Conservation (phyloP, 345 rosid species). For the Brassica napus region DNA sequence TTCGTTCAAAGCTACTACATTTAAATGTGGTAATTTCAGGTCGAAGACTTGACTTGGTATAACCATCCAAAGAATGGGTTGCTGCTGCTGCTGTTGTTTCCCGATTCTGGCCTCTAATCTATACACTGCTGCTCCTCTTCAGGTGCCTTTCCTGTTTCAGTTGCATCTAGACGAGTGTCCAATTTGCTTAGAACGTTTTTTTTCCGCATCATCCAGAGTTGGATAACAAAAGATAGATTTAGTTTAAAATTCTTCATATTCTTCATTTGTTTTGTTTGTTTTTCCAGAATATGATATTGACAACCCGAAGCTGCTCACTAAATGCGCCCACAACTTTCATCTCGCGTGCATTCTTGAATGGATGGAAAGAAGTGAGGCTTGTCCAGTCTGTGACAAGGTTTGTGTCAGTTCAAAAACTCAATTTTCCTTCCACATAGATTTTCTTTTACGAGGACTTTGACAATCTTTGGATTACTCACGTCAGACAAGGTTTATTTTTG, state of each 20-base stretch:
- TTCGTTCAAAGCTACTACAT: too few relatives aligned
- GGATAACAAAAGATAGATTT: too few relatives aligned
- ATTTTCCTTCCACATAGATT: background rate
- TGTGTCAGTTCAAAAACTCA: slow-evolving; percentile 3
- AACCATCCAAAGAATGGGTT: too few relatives aligned
- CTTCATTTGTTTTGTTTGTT: too few relatives aligned
- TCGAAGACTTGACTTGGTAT: too few relatives aligned
- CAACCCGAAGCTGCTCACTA: too few relatives aligned
- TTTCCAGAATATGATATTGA: too few relatives aligned
- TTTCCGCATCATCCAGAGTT: too few relatives aligned
- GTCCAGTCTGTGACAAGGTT: slow-evolving; percentile 95
- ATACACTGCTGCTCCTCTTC: slow-evolving; percentile 65
- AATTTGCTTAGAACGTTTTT: slow-evolving; percentile 86
- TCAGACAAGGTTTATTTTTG: background rate
- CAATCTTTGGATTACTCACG: slow-evolving; percentile 18
- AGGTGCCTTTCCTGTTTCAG: slow-evolving; percentile 60
- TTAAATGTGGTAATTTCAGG: too few relatives aligned
- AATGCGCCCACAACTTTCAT: too few relatives aligned
- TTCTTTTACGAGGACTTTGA: background rate
- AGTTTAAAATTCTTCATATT: too few relatives aligned
- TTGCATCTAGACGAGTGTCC: slow-evolving; percentile 63
- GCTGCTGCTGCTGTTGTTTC: background rate
- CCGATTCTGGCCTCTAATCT: slow-evolving; percentile 48
- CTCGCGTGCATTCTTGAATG: slow-evolving; percentile 46
- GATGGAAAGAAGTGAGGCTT: slow-evolving; percentile 93